Evolutionary conservation across 225 moss, liverwort and hornwort species (phyloP).

Genomic region (Anthoceros angustus): DNA sequence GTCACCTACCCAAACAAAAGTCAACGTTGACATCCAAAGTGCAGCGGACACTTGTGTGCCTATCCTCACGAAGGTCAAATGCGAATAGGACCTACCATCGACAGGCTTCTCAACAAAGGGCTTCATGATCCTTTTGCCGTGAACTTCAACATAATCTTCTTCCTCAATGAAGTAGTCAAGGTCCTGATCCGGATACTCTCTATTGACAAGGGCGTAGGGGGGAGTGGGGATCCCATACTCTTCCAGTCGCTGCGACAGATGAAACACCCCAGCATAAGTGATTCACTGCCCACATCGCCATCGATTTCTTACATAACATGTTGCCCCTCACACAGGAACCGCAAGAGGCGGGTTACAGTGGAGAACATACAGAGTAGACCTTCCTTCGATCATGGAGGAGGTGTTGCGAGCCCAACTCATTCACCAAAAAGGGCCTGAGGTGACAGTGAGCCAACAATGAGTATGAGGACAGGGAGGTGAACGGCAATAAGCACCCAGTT

Average conservation of each 20-base stretch:
- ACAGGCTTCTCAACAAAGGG: constrained; percentile 99
- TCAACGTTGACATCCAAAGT: neutral
- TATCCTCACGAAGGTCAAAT: neutral
- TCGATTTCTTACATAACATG: neutral
- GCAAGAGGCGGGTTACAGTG: neutral
- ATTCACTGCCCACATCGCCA: neutral
- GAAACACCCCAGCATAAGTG: neutral
- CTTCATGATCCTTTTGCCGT: constrained; percentile 71
- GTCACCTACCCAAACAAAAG: constrained; percentile 37
- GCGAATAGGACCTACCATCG: constrained; percentile 31
- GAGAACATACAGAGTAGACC: constrained; percentile 67
- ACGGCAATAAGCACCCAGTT: neutral
- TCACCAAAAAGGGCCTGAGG: constrained; percentile 75
- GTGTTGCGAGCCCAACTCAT: constrained; percentile 72
- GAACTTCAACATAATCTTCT: constrained; percentile 92
- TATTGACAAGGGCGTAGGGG: constrained; percentile 72
- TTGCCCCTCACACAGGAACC: neutral
- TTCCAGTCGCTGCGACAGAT: constrained; percentile 56
- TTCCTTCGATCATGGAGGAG: constrained; percentile 97
- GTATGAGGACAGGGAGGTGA: neutral
- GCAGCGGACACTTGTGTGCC: neutral
- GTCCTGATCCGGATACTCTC: constrained; percentile 76
- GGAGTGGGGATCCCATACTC: constrained; percentile 77
- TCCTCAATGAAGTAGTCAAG: constrained; percentile 76
- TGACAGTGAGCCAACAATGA: neutral